A percentile compares a stretch with the other conserved stretches of the same genome.
These are phyloP conservation scores for Jackrogersella multiformis DNA, from an alignment of 495 filamentous ascomycete genomes.

Conservation along the genomic window DNA sequence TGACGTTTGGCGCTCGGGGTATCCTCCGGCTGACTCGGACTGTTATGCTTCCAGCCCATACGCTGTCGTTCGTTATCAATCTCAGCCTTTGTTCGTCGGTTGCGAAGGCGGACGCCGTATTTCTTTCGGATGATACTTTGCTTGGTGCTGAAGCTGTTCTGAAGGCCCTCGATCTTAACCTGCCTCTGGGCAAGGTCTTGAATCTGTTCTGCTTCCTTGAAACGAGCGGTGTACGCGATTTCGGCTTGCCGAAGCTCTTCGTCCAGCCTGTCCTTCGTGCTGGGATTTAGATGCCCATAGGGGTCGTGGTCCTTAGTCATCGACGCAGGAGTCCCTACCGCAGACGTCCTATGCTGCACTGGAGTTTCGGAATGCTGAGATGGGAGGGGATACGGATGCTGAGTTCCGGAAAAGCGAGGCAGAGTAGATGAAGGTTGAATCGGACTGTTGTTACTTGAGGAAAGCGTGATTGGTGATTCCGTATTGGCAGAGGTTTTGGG, in stretches of 20 bases:
- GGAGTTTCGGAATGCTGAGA: slow-evolving; percentile 24
- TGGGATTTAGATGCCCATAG: slow-evolving; percentile 50
- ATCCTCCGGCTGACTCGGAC: slow-evolving; percentile 19
- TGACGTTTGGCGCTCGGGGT: slow-evolving; percentile 38
- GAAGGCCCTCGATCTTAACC: slow-evolving; percentile 51
- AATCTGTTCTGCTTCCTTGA: slow-evolving; percentile 51
- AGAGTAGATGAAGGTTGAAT: not conserved
- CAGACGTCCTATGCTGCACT: not conserved
- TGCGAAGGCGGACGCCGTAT: slow-evolving; percentile 58
- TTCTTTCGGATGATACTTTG: slow-evolving; percentile 60
- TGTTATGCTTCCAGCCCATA: slow-evolving; percentile 45
- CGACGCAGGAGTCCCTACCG: slow-evolving; percentile 2
- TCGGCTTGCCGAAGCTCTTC: slow-evolving; percentile 53
- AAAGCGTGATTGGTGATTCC: slow-evolving; percentile 34
- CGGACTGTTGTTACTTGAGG: slow-evolving; percentile 34
- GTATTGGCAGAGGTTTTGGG: slow-evolving; percentile 18
- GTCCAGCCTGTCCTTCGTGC: slow-evolving; percentile 40
- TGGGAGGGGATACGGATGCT: not conserved
- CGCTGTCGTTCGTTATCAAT: slow-evolving; percentile 54
- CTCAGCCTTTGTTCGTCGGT: slow-evolving; percentile 54
- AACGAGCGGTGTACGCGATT: slow-evolving; percentile 48
- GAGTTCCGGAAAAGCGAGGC: not conserved
- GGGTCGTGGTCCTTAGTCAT: slow-evolving; percentile 43
- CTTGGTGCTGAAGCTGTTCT: slow-evolving; percentile 59
- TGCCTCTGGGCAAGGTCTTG: slow-evolving; percentile 47